These are phyloP conservation scores for Mycena floridula DNA, from an alignment of 768 basidiomycete genomes.

Conservation along the genomic window DNA sequence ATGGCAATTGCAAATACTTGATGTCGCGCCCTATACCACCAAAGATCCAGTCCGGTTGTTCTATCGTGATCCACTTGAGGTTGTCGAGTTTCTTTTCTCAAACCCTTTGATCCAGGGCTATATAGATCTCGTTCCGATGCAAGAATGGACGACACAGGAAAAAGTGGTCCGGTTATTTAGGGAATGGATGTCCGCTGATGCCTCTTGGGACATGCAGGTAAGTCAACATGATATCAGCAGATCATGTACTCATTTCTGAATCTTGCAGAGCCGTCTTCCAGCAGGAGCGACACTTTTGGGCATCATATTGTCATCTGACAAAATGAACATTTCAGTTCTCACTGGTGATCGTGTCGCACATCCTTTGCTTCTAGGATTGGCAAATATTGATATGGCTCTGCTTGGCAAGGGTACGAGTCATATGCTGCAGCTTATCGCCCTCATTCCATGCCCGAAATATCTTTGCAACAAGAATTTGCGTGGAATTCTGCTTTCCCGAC, in stretches of 20 bases:
- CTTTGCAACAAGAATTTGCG: not conserved
- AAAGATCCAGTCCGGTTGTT: not conserved
- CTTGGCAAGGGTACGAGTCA: constrained; percentile 6
- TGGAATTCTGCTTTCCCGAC: not conserved
- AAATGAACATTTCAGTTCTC: constrained; percentile 15
- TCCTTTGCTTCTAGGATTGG: constrained; percentile 7
- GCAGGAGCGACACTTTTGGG: no score
- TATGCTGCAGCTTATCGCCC: constrained; percentile 1
- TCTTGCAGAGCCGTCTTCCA: no score
- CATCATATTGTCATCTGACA: constrained; percentile 12
- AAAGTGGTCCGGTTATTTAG: not conserved
- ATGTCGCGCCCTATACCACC: not conserved
- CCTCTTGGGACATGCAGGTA: no score
- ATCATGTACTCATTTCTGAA: no score
- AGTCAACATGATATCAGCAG: no score
- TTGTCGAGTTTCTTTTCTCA: not conserved
- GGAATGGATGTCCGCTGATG: not conserved
- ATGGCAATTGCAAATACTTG: not conserved
- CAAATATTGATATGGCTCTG: constrained; percentile 13
- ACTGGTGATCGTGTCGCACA: constrained; percentile 13
- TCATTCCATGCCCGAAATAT: not conserved
- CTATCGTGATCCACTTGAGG: not conserved
- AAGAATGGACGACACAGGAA: not conserved
- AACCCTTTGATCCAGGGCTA: not conserved
- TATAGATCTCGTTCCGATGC: not conserved